phyloP scores from a whole-genome alignment of 352 stramenopile genomes.

The Phytopythium ostracodes region DNA sequence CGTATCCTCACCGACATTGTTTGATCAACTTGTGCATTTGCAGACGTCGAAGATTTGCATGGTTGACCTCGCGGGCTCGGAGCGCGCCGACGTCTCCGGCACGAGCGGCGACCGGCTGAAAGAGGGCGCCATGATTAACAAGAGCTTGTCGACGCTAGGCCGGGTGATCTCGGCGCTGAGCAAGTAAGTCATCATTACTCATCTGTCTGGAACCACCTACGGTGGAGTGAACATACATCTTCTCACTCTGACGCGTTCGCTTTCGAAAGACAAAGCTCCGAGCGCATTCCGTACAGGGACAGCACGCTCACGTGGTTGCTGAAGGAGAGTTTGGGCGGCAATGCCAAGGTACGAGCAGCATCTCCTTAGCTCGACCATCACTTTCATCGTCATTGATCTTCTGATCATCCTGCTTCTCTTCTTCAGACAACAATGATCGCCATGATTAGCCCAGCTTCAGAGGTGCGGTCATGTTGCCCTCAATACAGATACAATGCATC shows the following conservation, averaged over 20 bases:
- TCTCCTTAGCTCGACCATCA: no score
- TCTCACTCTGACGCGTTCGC: no score
- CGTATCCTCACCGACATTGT: neutral
- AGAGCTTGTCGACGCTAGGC: conserved; percentile 87
- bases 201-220: neutral
- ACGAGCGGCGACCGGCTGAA: conserved; percentile 87
- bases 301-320: conserved; percentile 85
- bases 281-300: conserved; percentile 83
- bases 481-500: neutral
- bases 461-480: conserved; percentile 25
- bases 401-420: neutral
- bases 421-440: conserved; percentile 83
- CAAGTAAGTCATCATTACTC: conserved; percentile 33
- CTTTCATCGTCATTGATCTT: no score
- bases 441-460: conserved; percentile 73
- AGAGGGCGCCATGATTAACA: conserved; percentile 92
- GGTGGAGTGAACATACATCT: neutral
- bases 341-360: conserved; percentile 28
- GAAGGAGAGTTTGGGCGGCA: conserved; percentile 81
- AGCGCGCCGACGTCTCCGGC: conserved; percentile 73
- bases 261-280: conserved; percentile 38
- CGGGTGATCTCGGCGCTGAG: conserved; percentile 84
- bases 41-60: conserved; percentile 85
- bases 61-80: conserved; percentile 81
- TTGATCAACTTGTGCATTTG: neutral